Conservation (phyloP, 2,329 filamentous ascomycete genomes). For the Magnaporthales sp. region DNA sequence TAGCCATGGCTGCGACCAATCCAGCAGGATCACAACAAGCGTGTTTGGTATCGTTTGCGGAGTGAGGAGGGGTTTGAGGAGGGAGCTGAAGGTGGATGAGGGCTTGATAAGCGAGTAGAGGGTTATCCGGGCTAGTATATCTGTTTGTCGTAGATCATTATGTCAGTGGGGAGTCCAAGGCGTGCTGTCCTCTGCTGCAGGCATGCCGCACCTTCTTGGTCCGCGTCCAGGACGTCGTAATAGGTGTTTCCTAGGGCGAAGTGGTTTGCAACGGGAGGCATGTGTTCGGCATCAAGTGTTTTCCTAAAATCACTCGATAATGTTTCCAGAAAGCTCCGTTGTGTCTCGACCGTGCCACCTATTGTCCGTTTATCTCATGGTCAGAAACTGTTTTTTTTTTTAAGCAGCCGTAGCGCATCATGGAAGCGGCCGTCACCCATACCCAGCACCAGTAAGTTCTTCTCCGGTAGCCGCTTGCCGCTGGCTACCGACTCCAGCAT, state of each 20-base stretch:
- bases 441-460: conserved; percentile 84
- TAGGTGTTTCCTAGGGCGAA: conserved; percentile 94
- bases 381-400: conserved; percentile 8
- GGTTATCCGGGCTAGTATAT: conserved; percentile 82
- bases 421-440: conserved; percentile 18
- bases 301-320: conserved; percentile 45
- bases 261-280: conserved; percentile 78
- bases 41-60: conserved; percentile 78
- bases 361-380: conserved; percentile 9
- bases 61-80: conserved; percentile 77
- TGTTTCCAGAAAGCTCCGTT: conserved; percentile 72
- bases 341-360: conserved; percentile 77
- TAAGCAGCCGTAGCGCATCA: conserved; percentile 15
- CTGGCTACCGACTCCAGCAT: conserved; percentile 88
- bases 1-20: conserved; percentile 89
- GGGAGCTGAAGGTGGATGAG: conserved; percentile 70
- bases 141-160: conserved; percentile 32
- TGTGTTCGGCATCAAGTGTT: conserved; percentile 41
- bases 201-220: conserved; percentile 73
- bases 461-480: conserved; percentile 82
- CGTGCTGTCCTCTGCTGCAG: not conserved
- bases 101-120: conserved; percentile 83
- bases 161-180: not conserved
- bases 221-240: conserved; percentile 85
- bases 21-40: conserved; percentile 81